Percentiles rank a stretch among this genome's conserved stretches.
These are phyloP conservation scores for Aschersonia sp. DNA, from an alignment of 2,329 filamentous ascomycete genomes.

Conservation along the genomic window DNA sequence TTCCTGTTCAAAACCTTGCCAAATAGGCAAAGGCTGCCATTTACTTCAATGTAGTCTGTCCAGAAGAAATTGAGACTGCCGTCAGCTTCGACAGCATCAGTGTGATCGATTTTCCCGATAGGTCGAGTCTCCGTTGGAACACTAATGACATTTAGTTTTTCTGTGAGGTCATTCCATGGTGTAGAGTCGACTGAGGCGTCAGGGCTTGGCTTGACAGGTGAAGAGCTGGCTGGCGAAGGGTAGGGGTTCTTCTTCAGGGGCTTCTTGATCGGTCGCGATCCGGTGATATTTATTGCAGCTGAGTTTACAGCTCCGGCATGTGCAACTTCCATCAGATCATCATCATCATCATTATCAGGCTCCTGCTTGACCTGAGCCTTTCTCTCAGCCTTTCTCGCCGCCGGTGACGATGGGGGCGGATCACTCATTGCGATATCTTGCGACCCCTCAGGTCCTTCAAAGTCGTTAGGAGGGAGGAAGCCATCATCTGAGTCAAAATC, in stretches of 20 bases:
- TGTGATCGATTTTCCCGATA: conserved; percentile 68
- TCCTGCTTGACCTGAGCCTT: conserved; percentile 41
- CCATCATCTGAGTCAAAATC: conserved; percentile 39
- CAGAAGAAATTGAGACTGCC: conserved; percentile 91
- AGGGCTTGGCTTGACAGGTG: conserved; percentile 43
- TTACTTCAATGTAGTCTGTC: conserved; percentile 89
- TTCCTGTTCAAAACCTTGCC: conserved; percentile 91
- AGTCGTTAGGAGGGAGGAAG: conserved; percentile 40
- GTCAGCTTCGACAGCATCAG: conserved; percentile 84
- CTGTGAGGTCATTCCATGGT: conserved; percentile 77
- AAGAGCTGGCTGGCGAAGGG: conserved; percentile 62
- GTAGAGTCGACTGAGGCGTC: conserved; percentile 57
- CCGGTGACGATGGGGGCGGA: conserved; percentile 72
- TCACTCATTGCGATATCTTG: conserved; percentile 67
- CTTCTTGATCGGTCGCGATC: conserved; percentile 59
- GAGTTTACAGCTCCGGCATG: conserved; percentile 56
- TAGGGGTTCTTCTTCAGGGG: conserved; percentile 51
- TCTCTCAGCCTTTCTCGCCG: conserved; percentile 61
- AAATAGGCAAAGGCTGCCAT: conserved; percentile 83
- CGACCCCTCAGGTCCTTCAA: conserved; percentile 40
- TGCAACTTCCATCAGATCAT: conserved; percentile 77
- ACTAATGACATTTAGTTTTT: conserved; percentile 72
- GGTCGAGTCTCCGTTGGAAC: conserved; percentile 51
- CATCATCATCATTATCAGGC: conserved; percentile 52
- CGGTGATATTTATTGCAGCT: conserved; percentile 71